Evolutionary conservation across 257 asterid genomes (phyloP).

Genomic region (Penstemon newberryi): DNA sequence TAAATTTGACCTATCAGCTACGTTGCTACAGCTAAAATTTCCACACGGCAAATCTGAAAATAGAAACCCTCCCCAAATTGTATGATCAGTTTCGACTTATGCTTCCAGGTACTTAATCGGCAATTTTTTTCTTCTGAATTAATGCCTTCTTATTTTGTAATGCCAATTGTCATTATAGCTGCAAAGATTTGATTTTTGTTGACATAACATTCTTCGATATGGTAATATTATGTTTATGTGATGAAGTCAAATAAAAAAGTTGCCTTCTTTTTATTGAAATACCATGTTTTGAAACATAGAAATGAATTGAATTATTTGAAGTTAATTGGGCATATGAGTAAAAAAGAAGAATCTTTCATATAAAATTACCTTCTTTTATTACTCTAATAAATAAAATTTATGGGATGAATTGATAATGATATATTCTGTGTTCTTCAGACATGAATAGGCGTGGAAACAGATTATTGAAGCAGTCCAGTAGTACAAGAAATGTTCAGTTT

Average conservation of each 20-base stretch:
- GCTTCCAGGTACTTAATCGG: constrained; percentile 6
- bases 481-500: constrained; percentile 33
- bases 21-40: background rate
- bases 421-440: constrained; percentile 38
- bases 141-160: too few relatives aligned
- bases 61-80: background rate
- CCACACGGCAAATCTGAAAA: background rate
- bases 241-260: background rate
- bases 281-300: background rate
- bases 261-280: background rate
- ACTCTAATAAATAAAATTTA: background rate
- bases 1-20: too few relatives aligned
- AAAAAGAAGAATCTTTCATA: too few relatives aligned
- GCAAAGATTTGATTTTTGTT: background rate
- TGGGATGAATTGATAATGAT: background rate
- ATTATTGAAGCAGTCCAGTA: constrained; percentile 45
- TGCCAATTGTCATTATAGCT: background rate
- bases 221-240: background rate
- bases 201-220: background rate
- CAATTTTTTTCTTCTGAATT: background rate
- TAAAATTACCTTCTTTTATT: too few relatives aligned
- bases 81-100: background rate
- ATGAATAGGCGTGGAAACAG: constrained; percentile 53
- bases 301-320: background rate
- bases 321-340: too few relatives aligned